Conservation (phyloP, 192 early-diverging fungal genomes). For the Glomus cerebriforme region DNA sequence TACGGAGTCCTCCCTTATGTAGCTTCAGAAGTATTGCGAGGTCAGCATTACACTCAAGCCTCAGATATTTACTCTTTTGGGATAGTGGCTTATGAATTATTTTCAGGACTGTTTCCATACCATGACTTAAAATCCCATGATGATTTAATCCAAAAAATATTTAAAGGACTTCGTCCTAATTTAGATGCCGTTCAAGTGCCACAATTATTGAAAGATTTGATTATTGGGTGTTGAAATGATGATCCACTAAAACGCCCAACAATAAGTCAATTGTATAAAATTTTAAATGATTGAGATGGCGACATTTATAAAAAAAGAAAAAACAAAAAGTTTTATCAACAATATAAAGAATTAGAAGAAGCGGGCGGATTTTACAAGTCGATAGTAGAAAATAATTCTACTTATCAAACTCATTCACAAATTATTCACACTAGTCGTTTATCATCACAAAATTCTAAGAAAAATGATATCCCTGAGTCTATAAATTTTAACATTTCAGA, state of each 20-base stretch:
- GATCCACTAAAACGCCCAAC: slow-evolving; percentile 29
- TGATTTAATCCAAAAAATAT: slow-evolving; percentile 29
- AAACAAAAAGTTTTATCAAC: too few species aligned
- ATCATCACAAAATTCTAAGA: too few species aligned
- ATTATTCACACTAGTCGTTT: too few species aligned
- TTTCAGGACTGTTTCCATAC: slow-evolving; percentile 38
- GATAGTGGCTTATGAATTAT: slow-evolving; percentile 46
- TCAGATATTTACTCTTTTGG: slow-evolving; percentile 47
- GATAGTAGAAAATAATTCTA: too few species aligned
- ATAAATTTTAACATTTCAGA: too few species aligned
- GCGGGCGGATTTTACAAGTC: too few species aligned
- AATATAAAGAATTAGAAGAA: too few species aligned
- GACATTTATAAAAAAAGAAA: too few species aligned
- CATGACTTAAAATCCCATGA: slow-evolving; percentile 30
- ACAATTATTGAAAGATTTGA: slow-evolving; percentile 35
- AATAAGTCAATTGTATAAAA: too few species aligned
- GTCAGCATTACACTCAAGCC: neutral
- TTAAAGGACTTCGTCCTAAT: slow-evolving; percentile 37
- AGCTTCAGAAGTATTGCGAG: slow-evolving; percentile 35
- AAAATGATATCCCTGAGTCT: too few species aligned
- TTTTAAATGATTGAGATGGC: too few species aligned
- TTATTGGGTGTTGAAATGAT: slow-evolving; percentile 41
- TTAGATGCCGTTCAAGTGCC: slow-evolving; percentile 34
- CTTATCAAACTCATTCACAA: too few species aligned
- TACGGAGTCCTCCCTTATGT: slow-evolving; percentile 43